Evolutionary conservation across 805 yeast genomes (phyloP).

Genomic region (Teunomyces aglyptinius): DNA sequence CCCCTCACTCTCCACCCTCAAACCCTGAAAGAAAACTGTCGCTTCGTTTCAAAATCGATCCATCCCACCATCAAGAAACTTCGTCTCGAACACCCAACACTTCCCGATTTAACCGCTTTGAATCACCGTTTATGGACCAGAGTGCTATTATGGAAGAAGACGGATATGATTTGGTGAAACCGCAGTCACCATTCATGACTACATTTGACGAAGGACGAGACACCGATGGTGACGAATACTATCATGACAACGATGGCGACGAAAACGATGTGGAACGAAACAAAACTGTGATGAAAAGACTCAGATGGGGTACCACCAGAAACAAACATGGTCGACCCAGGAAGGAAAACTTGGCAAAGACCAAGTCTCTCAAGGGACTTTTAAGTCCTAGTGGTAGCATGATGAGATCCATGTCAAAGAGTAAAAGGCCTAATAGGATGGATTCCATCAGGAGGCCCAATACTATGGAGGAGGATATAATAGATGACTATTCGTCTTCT

Average conservation of each 20-base stretch:
- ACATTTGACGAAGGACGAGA: slow-evolving; percentile 9
- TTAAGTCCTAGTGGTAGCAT: slow-evolving; percentile 17
- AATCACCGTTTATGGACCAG: slow-evolving; percentile 32
- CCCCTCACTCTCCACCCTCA: slow-evolving; percentile 4
- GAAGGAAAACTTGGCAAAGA: slow-evolving; percentile 39
- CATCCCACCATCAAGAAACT: slow-evolving; percentile 2
- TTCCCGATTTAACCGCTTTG: slow-evolving; percentile 5
- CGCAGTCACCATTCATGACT: slow-evolving; percentile 29
- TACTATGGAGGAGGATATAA: slow-evolving; percentile 23
- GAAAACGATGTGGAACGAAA: slow-evolving; percentile 16
- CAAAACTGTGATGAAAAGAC: slow-evolving; percentile 64
- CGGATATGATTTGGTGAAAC: slow-evolving; percentile 19
- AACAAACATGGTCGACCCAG: slow-evolving; percentile 66
- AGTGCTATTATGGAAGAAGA: slow-evolving; percentile 24
- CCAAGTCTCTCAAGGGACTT: slow-evolving; percentile 55
- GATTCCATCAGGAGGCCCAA: slow-evolving; percentile 17
- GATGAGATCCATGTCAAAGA: slow-evolving; percentile 19
- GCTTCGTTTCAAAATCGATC: slow-evolving; percentile 32
- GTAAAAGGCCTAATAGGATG: slow-evolving; percentile 11
- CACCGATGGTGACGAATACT: slow-evolving; percentile 10
- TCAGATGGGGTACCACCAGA: slow-evolving; percentile 91
- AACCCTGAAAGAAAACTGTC: slow-evolving; percentile 19
- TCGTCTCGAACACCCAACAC: slow-evolving; percentile 4
- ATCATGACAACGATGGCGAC: slow-evolving; percentile 18
- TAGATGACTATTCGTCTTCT: slow-evolving; percentile 17